Evolutionary conservation across 441 rosid species (phyloP).

Genomic region (Erodium trifolium): DNA sequence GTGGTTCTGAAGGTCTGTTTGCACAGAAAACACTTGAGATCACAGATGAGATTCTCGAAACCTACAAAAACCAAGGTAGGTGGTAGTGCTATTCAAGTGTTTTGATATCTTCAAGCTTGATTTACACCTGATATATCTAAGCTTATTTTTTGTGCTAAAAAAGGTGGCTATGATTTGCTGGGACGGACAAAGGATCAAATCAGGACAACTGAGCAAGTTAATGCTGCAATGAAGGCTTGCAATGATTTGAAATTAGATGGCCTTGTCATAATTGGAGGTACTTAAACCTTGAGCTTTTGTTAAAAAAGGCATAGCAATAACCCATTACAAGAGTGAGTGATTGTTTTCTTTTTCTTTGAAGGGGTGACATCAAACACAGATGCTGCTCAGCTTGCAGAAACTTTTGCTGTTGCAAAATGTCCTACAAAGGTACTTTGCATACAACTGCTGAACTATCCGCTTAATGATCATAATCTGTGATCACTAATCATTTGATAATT

Average conservation of each 20-base stretch:
- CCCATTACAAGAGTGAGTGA: background rate
- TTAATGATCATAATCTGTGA: too few species aligned
- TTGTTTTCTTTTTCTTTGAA: slow-evolving; percentile 20
- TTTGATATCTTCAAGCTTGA: slow-evolving; percentile 13
- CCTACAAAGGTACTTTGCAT: slow-evolving; percentile 59
- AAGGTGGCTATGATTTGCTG: slow-evolving; percentile 96
- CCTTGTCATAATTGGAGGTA: slow-evolving; percentile 96
- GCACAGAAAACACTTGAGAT: slow-evolving; percentile 85
- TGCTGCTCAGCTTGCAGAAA: slow-evolving; percentile 99
- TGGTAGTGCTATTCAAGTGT: slow-evolving; percentile 14
- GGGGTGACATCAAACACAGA: slow-evolving; percentile 97
- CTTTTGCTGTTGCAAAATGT: slow-evolving; percentile 83
- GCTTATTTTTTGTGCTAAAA: slow-evolving; percentile 15
- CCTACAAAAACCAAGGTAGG: slow-evolving; percentile 94
- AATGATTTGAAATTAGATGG: slow-evolving; percentile 83
- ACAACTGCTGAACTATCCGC: too few species aligned
- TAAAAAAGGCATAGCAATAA: background rate
- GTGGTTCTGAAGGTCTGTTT: slow-evolving; percentile 97
- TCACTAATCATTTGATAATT: too few species aligned
- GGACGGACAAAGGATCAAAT: slow-evolving; percentile 98
- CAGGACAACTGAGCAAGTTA: slow-evolving; percentile 90
- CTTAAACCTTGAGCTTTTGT: slow-evolving; percentile 11
- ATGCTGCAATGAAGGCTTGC: slow-evolving; percentile 78
- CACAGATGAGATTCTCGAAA: slow-evolving; percentile 61
- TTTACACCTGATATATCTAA: background rate